Percentiles rank a stretch among this genome's conserved stretches.
Evolutionary conservation across 805 yeast species (phyloP).

Genomic region (Nakazawaea ishiwadae): DNA sequence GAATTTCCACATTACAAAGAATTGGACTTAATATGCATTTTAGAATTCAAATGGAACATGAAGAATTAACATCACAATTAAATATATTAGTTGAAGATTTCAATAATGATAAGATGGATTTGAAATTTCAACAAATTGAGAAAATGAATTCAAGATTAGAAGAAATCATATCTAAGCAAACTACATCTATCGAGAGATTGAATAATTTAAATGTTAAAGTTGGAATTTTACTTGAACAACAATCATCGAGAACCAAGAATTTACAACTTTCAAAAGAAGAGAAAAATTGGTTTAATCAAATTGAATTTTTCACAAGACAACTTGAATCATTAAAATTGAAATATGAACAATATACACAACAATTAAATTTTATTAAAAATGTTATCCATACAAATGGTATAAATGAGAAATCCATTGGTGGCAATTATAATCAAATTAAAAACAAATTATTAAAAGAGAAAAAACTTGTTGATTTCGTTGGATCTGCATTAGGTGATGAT

Average conservation of each 20-base stretch:
- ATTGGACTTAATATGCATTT: constrained; percentile 31
- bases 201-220: no score
- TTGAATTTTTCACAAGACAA: no score
- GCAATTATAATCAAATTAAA: constrained; percentile 13
- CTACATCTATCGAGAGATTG: constrained; percentile 27
- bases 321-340: no score
- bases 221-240: no score
- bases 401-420: constrained; percentile 8
- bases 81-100: constrained; percentile 20
- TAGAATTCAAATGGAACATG: constrained; percentile 33
- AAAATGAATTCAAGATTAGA: neutral
- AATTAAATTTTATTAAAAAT: constrained; percentile 22
- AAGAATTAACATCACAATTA: constrained; percentile 38
- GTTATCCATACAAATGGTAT: constrained; percentile 18
- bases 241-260: no score
- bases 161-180: constrained; percentile 17
- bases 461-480: constrained; percentile 17
- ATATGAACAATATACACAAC: constrained; percentile 25
- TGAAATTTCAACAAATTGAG: constrained; percentile 11
- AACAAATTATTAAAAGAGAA: constrained; percentile 28
- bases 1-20: constrained; percentile 19
- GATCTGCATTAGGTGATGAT: constrained; percentile 4
- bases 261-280: no score
- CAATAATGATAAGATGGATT: constrained; percentile 13
- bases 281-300: no score